Evolutionary conservation across 2,329 filamentous ascomycete species (phyloP), one percentile per base, ranked within the genome.

Genomic region (Alternaria hordeiaustralica): DNA sequence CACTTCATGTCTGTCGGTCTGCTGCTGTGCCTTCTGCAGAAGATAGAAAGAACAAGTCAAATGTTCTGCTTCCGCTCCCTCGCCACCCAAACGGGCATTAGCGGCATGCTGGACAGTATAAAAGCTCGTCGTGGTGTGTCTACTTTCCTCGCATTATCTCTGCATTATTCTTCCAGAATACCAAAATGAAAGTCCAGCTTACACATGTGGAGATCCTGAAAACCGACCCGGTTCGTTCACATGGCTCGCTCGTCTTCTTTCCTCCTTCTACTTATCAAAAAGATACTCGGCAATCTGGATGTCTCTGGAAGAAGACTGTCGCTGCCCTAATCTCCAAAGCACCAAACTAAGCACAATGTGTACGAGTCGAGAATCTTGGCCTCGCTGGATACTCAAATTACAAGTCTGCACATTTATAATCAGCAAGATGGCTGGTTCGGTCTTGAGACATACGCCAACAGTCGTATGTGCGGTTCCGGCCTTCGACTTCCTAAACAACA

Each of bases 281-380:
- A 33, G 2, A 4, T 1, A 13, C 0, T 33, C 0, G 0, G 3
- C 30, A 4, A 25, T 8, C 2, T 25, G 6, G 25, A 33, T 36
- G 30, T 36, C 6, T 36, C 7, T 36, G 30, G 33, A 4, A 8
- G 4, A n/a, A n/a, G 33, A n/a, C 33, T 36, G 7, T 36, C 33
- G 33, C 33, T 36, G 7, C 33, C n/a, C n/a, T n/a, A n/a, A n/a
- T n/a, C n/a, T n/a, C n/a, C n/a, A n/a, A n/a, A n/a, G n/a, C n/a
- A n/a, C n/a, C n/a, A n/a, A n/a, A n/a, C n/a, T n/a, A n/a, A n/a
- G n/a, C n/a, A n/a, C n/a, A n/a, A n/a, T 21, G 30, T 33, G 5
- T 33, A 13, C 4, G n/a, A n/a, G 30, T 3, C 30, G 30, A 33
- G 3, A 33, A n/a, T 13, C 9, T 7, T 36, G 33, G 33, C 33